Evolutionary conservation across 352 stramenopile species (phyloP), one percentile per base, ranked within the genome.

Genomic region (Phytophthora melonis): DNA sequence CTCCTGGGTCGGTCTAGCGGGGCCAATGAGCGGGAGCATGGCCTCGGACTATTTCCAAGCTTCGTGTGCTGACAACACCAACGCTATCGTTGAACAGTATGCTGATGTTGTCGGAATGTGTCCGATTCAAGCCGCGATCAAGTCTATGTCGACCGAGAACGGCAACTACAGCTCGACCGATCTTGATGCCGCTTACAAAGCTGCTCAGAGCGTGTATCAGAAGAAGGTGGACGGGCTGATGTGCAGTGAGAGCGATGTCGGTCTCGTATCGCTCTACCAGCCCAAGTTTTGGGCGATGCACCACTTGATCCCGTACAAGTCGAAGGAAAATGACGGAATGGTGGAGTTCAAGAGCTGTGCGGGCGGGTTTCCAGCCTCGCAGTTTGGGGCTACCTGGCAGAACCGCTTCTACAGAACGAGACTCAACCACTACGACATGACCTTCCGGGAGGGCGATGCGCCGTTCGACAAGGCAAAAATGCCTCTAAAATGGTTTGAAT

Each of bases 401-500:
- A 50, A 9, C 23, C 45, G 30, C 6, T 66, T 66, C 27, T 66
- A 66, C 34, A 59, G 41, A 27, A 60, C 60, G 3, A 56, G 34
- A 1, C 50, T 90, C 41, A 90, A 87, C 58, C 79, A 90, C 63
- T 50, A 64, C 6, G 83, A 87, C 47, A 83, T 71, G 27, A 58
- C 77, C 19, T 83, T 88, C 66, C 76, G 63, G 43, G 66, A 82
- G 59, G 80, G 80, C n/a, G 82, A 88, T 27, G 77, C 71, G 0
- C 66, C 75, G n/a, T 74, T 80, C 34, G 43, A 80, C 43, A 70
- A 68, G 8, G 43, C 75, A 25, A 71, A 83, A 57, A 88, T 81
- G 64, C 82, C 80, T 0, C 53, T 84, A 16, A 88, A 88, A 58
- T 90, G 82, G 82, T 82, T 90, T 34, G 77, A 86, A 52, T 90